Percentiles rank a stretch among this genome's conserved stretches.
phyloP scores from a whole-genome alignment of 2,329 filamentous ascomycete species.

The Fusarium odoratissimum region DNA sequence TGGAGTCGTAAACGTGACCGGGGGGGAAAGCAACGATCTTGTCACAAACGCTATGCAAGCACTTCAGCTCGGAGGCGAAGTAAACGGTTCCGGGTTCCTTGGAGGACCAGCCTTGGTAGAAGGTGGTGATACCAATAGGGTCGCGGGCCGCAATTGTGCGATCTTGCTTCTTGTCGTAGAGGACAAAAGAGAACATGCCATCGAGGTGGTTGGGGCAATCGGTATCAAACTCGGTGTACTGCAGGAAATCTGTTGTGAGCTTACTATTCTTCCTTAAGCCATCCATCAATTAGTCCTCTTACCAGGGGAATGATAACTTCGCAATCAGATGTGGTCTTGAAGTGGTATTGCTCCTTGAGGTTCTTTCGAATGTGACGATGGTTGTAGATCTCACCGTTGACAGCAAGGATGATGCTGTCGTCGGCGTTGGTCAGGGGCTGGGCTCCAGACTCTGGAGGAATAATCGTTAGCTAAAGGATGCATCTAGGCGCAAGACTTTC shows the following conservation, averaged over 20 bases:
- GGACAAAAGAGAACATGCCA: slow-evolving; percentile 99
- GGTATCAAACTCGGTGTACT: slow-evolving; percentile 93
- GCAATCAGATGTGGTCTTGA: slow-evolving; percentile 99
- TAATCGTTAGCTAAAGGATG: slow-evolving; percentile 34
- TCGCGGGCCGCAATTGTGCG: slow-evolving; percentile 93
- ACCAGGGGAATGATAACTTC: slow-evolving; percentile 98
- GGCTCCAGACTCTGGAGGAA: slow-evolving; percentile 82
- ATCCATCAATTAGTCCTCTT: slow-evolving; percentile 40
- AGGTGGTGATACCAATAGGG: slow-evolving; percentile 95
- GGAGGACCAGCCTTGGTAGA: slow-evolving; percentile 94
- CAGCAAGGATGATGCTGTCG: slow-evolving; percentile 86
- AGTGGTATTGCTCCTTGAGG: slow-evolving; percentile 86
- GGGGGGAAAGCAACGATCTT: slow-evolving; percentile 94
- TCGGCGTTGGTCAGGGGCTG: slow-evolving; percentile 96
- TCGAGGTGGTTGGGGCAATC: slow-evolving; percentile 94
- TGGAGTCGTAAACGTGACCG: slow-evolving; percentile 95
- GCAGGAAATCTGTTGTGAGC: slow-evolving; percentile 24
- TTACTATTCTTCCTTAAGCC: not conserved
- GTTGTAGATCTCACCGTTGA: slow-evolving; percentile 99
- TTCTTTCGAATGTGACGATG: slow-evolving; percentile 93
- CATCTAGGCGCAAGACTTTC: slow-evolving; percentile 4
- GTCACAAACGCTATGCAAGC: slow-evolving; percentile 91
- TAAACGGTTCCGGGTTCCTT: slow-evolving; percentile 85
- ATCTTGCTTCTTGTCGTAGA: slow-evolving; percentile 96
- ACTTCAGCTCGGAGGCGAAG: slow-evolving; percentile 98